Conservation (phyloP, 225 moss, liverwort and hornwort species). For the Sphagnum contortum region DNA sequence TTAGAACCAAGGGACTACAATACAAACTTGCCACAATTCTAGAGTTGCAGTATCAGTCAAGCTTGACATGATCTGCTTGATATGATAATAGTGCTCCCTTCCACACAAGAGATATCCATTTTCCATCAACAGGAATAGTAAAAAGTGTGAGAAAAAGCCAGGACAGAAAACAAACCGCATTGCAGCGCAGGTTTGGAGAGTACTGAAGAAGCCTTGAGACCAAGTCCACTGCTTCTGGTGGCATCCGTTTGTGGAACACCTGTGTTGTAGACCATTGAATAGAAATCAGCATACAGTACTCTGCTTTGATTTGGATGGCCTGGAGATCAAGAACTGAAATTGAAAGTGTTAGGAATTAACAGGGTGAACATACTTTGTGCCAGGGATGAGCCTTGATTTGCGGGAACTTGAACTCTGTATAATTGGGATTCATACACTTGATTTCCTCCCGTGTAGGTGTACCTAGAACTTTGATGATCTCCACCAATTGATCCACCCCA, state of each 20-base stretch:
- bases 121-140: no score
- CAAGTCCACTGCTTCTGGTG: constrained; percentile 51
- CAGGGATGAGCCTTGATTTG: constrained; percentile 58
- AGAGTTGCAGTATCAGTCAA: no score
- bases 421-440: constrained; percentile 59
- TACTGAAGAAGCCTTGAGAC: constrained; percentile 51
- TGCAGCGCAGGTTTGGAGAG: constrained; percentile 55
- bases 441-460: constrained; percentile 59
- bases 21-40: no score
- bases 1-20: no score
- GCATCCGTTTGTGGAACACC: constrained; percentile 61
- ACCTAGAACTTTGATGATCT: constrained; percentile 58
- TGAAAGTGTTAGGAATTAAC: neutral
- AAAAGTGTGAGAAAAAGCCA: no score
- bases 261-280: neutral
- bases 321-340: no score
- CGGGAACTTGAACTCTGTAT: constrained; percentile 54
- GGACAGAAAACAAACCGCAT: constrained; percentile 19
- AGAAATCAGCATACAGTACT: neutral
- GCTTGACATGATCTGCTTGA: no score
- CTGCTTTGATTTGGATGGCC: no score
- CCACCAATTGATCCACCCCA: constrained; percentile 56
- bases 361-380: constrained; percentile 30
- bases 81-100: no score
- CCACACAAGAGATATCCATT: no score